Evolutionary conservation across 2,329 filamentous ascomycete species (phyloP).

Genomic region (Nakataea oryzae): DNA sequence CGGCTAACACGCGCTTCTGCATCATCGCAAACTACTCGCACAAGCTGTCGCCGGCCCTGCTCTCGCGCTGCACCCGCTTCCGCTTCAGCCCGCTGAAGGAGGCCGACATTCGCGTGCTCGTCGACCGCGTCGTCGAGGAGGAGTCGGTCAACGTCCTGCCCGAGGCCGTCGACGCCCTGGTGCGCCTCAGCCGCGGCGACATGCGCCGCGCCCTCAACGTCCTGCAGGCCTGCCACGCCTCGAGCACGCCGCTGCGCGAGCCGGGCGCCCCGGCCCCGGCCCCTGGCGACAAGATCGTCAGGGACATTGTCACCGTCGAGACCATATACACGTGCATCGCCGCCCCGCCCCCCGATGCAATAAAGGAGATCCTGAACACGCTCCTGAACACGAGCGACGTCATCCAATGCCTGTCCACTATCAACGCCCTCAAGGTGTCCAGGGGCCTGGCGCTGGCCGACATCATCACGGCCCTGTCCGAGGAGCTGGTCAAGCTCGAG

Average conservation of each 20-base stretch:
- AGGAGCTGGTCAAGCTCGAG: conserved; percentile 73
- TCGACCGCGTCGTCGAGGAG: conserved; percentile 82
- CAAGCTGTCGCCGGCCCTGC: conserved; percentile 84
- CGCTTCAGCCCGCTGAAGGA: conserved; percentile 91
- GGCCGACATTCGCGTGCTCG: conserved; percentile 69
- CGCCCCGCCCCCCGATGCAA: conserved; percentile 82
- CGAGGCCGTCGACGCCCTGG: conserved; percentile 73
- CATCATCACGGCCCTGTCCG: conserved; percentile 77
- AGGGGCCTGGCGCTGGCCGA: conserved; percentile 88
- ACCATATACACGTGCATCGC: conserved; percentile 98
- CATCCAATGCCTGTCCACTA: conserved; percentile 75
- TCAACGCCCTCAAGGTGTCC: conserved; percentile 76
- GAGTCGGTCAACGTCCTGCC: conserved; percentile 75
- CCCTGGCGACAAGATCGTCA: conserved; percentile 51
- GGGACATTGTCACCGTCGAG: conserved; percentile 76
- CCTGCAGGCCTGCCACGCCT: conserved; percentile 90
- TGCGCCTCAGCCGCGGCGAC: conserved; percentile 84
- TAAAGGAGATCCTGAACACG: conserved; percentile 73
- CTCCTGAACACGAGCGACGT: conserved; percentile 79
- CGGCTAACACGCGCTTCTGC: conserved; percentile 92
- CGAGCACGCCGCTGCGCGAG: conserved; percentile 61
- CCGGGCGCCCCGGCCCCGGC: conserved; percentile 42
- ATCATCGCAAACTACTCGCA: conserved; percentile 99
- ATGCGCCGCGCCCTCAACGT: conserved; percentile 95
- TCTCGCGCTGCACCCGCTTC: conserved; percentile 91